Conservation (phyloP, 1,284 basidiomycete species). For the Sphagnurus paluster region DNA sequence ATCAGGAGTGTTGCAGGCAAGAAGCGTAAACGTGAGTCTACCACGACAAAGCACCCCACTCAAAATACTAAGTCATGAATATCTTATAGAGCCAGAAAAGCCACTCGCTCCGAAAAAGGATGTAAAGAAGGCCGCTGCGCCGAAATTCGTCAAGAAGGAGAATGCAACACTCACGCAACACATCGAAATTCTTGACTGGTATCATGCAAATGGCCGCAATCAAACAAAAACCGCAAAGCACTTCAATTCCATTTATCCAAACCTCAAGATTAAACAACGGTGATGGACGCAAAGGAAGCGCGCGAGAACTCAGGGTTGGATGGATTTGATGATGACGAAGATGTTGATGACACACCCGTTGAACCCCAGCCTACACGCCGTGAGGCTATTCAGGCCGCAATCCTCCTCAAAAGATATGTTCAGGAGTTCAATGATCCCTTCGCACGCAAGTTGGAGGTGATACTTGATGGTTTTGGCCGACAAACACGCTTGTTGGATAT, state of each 20-base stretch:
- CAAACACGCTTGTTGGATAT: constrained; percentile 18
- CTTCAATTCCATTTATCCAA: constrained; percentile 23
- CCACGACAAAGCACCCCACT: too few species aligned
- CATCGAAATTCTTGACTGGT: constrained; percentile 29
- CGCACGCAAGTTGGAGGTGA: constrained; percentile 22
- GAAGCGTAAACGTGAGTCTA: constrained; percentile 18
- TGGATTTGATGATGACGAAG: background rate
- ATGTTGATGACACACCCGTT: background rate
- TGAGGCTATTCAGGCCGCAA: background rate
- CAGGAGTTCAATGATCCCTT: constrained; percentile 21
- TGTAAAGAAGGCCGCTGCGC: background rate
- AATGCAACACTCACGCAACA: constrained; percentile 23
- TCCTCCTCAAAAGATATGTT: constrained; percentile 17
- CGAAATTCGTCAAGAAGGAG: constrained; percentile 19
- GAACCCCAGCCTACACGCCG: background rate
- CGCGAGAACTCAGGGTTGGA: background rate
- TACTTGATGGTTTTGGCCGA: constrained; percentile 23
- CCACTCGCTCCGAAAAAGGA: constrained; percentile 1
- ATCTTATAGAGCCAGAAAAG: background rate
- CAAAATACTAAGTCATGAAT: background rate
- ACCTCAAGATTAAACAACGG: constrained; percentile 24
- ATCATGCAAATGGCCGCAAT: constrained; percentile 21
- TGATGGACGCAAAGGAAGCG: background rate
- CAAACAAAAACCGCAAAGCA: constrained; percentile 21
- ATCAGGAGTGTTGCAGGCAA: constrained; percentile 10